Percentiles rank a stretch among this genome's conserved stretches.
Evolutionary conservation across 345 rosid genomes (phyloP).

Genomic region (Psidium guajava): DNA sequence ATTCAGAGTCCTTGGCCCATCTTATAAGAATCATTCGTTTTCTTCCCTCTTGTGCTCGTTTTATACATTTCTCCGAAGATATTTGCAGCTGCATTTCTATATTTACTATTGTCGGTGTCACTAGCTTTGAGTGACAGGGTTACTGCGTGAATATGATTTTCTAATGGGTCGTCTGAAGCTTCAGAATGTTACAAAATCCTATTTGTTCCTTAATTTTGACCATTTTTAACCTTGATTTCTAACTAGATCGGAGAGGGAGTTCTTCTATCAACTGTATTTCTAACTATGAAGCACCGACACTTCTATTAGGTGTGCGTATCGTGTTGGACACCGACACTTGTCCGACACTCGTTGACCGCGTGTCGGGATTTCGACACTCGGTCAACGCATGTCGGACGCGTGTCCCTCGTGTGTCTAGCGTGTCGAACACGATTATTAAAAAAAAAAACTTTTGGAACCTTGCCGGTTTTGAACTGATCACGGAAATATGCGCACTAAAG

Average conservation of each 20-base stretch:
- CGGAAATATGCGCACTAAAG: no score
- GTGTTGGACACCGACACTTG: no score
- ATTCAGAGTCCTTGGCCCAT: not conserved
- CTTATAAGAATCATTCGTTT: not conserved
- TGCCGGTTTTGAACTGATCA: no score
- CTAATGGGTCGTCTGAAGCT: not conserved
- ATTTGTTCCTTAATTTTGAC: not conserved
- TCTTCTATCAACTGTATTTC: conserved; percentile 74
- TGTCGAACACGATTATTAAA: no score
- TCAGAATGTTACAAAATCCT: not conserved
- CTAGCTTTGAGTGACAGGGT: not conserved
- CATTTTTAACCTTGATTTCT: not conserved
- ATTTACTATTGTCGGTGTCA: not conserved
- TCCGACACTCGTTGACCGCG: no score
- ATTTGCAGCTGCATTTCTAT: not conserved
- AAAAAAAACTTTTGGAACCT: no score
- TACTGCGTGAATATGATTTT: not conserved
- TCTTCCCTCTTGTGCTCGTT: not conserved
- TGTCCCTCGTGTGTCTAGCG: no score
- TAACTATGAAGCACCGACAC: no score
- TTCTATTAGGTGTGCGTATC: no score
- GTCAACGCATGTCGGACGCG: no score
- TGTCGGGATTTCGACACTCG: no score
- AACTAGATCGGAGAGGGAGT: conserved; percentile 77
- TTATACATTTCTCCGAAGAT: not conserved